These are phyloP conservation scores for Erythrobasidium hasegawianum DNA, from an alignment of 1,284 basidiomycete genomes.

Conservation along the genomic window DNA sequence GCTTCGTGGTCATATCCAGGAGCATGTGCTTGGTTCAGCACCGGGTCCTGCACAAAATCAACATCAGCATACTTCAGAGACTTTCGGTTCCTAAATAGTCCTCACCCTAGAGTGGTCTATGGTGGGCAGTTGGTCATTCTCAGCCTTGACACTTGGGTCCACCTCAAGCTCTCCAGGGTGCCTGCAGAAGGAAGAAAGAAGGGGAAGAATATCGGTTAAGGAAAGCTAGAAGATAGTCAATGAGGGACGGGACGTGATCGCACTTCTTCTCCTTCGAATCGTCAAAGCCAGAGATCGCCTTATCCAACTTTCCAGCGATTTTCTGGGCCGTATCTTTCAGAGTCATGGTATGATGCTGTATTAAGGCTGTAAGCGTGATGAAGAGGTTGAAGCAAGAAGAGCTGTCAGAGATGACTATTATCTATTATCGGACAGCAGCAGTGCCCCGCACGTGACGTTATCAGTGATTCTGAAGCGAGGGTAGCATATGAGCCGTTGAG, in stretches of 20 bases:
- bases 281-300: conserved; percentile 20
- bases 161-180: conserved; percentile 32
- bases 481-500: too few relatives aligned
- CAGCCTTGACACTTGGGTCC: conserved; percentile 1
- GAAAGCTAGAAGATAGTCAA: neutral
- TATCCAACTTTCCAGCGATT: conserved; percentile 10
- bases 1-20: neutral
- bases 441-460: too few relatives aligned
- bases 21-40: conserved; percentile 9
- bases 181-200: conserved; percentile 5
- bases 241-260: neutral
- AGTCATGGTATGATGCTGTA: too few relatives aligned
- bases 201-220: neutral
- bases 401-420: too few relatives aligned
- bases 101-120: conserved; percentile 20
- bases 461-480: too few relatives aligned
- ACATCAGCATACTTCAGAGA: too few relatives aligned
- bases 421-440: too few relatives aligned
- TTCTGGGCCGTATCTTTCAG: conserved; percentile 12
- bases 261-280: conserved; percentile 23
- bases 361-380: too few relatives aligned
- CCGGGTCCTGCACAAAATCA: conserved; percentile 4
- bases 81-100: too few relatives aligned
- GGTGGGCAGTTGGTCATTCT: conserved; percentile 2
- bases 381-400: too few relatives aligned